Evolutionary conservation across 768 basidiomycete species (phyloP).

Genomic region (Calocybe gangraenosa): DNA sequence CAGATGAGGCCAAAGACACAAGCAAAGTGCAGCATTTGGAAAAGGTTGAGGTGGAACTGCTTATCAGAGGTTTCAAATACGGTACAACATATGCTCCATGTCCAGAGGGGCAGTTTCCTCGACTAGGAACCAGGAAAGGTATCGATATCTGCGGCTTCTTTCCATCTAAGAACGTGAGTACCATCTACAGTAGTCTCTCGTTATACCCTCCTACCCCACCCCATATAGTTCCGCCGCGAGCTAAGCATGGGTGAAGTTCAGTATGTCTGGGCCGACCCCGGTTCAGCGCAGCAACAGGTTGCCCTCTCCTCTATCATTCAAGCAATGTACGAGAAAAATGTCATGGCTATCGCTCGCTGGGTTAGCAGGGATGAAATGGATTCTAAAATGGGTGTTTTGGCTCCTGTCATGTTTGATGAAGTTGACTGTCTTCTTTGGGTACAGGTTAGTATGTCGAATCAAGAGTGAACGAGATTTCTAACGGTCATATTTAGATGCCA

Average conservation of each 20-base stretch:
- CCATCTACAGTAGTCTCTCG: too few species aligned
- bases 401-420: slow-evolving; percentile 56
- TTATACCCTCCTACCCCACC: not conserved
- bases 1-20: slow-evolving; percentile 22
- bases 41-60: slow-evolving; percentile 73
- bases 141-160: slow-evolving; percentile 91
- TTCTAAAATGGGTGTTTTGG: slow-evolving; percentile 81
- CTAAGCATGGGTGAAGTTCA: slow-evolving; percentile 79
- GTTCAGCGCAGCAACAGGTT: slow-evolving; percentile 66
- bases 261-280: slow-evolving; percentile 78
- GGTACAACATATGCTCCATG: slow-evolving; percentile 85
- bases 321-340: slow-evolving; percentile 67
- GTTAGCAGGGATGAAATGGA: slow-evolving; percentile 69
- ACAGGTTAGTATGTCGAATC: slow-evolving; percentile 44
- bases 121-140: slow-evolving; percentile 71
- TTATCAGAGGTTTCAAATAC: slow-evolving; percentile 83
- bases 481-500: slow-evolving; percentile 58
- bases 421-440: slow-evolving; percentile 84
- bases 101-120: slow-evolving; percentile 80
- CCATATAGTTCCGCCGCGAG: slow-evolving; percentile 72
- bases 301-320: slow-evolving; percentile 84
- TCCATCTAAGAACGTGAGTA: slow-evolving; percentile 53
- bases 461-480: not conserved
- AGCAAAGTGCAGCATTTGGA: slow-evolving; percentile 35
- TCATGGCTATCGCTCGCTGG: slow-evolving; percentile 81